phyloP scores from a whole-genome alignment of 2,329 filamentous ascomycete species.

The Hypoxylon sp. region DNA sequence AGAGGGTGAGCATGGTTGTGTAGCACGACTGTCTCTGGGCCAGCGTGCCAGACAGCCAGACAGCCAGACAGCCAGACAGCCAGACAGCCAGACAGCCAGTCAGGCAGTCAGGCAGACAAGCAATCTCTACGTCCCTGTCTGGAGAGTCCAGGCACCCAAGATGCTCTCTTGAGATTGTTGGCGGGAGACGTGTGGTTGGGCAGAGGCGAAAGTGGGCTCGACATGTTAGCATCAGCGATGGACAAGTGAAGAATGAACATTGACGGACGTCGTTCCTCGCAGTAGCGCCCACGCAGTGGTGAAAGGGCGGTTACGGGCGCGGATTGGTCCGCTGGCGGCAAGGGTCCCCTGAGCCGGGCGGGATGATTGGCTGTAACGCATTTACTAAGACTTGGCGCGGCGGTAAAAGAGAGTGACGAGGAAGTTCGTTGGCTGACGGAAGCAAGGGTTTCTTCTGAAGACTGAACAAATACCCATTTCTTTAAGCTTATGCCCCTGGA shows the following conservation, averaged over 20 bases:
- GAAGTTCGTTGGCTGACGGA: slow-evolving; percentile 39
- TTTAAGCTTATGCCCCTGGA: slow-evolving; percentile 8
- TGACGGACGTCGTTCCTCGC: slow-evolving; percentile 46
- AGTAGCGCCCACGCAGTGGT: slow-evolving; percentile 47
- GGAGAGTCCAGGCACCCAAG: no score
- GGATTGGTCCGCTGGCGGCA: slow-evolving; percentile 48
- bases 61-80: slow-evolving; percentile 1
- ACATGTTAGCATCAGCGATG: slow-evolving; percentile 7
- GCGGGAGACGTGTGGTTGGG: slow-evolving; percentile 44
- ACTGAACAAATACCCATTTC: slow-evolving; percentile 19
- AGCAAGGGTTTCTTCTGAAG: slow-evolving; percentile 38
- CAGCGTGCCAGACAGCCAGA: no score
- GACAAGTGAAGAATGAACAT: slow-evolving; percentile 41
- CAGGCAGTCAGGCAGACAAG: no score
- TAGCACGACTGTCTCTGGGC: slow-evolving; percentile 21
- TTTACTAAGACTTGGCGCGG: slow-evolving; percentile 44
- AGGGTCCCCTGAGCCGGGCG: slow-evolving; percentile 37
- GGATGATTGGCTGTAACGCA: slow-evolving; percentile 43
- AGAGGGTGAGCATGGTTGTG: slow-evolving; percentile 10
- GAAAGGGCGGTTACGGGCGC: slow-evolving; percentile 41
- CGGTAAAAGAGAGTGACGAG: slow-evolving; percentile 46
- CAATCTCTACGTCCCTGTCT: no score
- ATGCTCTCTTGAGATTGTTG: slow-evolving; percentile 36
- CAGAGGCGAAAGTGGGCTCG: slow-evolving; percentile 35
- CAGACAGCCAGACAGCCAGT: slow-evolving; percentile 7